Base-by-base conservation (phyloP, 257 asterid species). In the Cynanchum wilfordii region DNA sequence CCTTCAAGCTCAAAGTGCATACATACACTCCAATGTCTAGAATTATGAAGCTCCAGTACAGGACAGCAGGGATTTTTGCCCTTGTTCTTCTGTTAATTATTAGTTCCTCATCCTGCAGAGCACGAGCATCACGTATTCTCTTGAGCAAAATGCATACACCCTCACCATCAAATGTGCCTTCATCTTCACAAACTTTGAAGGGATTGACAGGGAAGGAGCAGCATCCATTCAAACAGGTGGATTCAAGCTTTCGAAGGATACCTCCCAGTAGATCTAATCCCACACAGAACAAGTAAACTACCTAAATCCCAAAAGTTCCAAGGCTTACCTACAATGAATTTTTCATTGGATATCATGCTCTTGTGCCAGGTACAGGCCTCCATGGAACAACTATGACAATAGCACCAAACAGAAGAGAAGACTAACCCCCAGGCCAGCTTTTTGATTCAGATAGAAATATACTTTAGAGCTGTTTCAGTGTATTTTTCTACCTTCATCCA, bases 181-280 rank as follows among this genome's bases (percentile, higher is more conserved):
- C 73, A 12, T 25, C 75, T 50, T 68, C 78, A 24, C 82, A 78
- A 73, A 15, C 0, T 15, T 12, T 51, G 42, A 75, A 71, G 50
- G 74, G 52, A 22, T 2, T 71, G 24, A 62, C 66, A 15, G 73
- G 22, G 64, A 40, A 66, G 16, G 49, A 60, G 59, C 55, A 76
- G 36, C 20, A 80, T 22, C 71, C 81, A 38, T 64, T 72, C 66
- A 72, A 75, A 57, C 71, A 76, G 57, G 74, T 80, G 70, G 65
- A 54, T 10, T 67, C 81, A n/a, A 80, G 76, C 50, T 76, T 76
- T 24, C 66, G 84, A 49, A 27, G 22, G 40, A 77, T 80, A 52
- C 84, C 84, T 1, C 78, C 75, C 22, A 80, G 81, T 72, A 68
- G 73, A 68, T 76, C 81, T 24, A 80, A 80, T 73, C 84, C 84